A percentile compares a stretch with the other conserved stretches of the same genome.
phyloP scores from a whole-genome alignment of 768 basidiomycete genomes.

The Mycena vitilis region DNA sequence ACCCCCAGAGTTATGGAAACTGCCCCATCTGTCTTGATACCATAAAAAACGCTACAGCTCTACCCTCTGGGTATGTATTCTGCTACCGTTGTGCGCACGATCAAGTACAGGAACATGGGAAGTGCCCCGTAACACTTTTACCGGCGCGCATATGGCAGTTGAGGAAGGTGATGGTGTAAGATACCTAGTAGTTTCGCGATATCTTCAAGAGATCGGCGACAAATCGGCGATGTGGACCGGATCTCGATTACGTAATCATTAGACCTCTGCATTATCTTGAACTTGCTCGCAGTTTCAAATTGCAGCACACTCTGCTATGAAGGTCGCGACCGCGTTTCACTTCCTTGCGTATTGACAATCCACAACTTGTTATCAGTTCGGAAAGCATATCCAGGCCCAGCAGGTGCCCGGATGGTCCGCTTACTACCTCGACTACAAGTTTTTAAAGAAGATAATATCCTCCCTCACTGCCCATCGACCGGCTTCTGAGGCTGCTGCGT shows the following conservation, averaged over 20 bases:
- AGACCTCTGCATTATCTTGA: conserved; percentile 9
- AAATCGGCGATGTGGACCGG: too few species aligned
- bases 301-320: conserved; percentile 23
- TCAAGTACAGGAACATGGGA: conserved; percentile 79
- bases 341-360: too few species aligned
- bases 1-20: conserved; percentile 74
- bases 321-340: conserved; percentile 15
- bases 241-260: conserved; percentile 4
- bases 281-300: conserved; percentile 14
- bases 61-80: conserved; percentile 94
- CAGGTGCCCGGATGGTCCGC: conserved; percentile 97
- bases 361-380: conserved; percentile 71
- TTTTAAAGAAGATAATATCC: conserved; percentile 97
- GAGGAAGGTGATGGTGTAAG: conserved; percentile 85
- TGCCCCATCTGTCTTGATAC: conserved; percentile 83
- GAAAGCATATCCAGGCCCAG: conserved; percentile 96
- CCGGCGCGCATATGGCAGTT: conserved; percentile 83
- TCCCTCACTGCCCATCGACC: conserved; percentile 92
- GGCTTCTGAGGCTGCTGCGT: conserved; percentile 88
- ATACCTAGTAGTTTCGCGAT: too few species aligned
- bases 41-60: conserved; percentile 88
- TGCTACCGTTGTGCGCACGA: conserved; percentile 93
- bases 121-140: conserved; percentile 89
- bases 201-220: too few species aligned
- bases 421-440: conserved; percentile 99